A percentile compares a stretch with the other conserved stretches of the same genome.
These are phyloP conservation scores for Neophaeococcomyces mojaviensis DNA, from an alignment of 2,329 filamentous ascomycete species.

Conservation along the genomic window DNA sequence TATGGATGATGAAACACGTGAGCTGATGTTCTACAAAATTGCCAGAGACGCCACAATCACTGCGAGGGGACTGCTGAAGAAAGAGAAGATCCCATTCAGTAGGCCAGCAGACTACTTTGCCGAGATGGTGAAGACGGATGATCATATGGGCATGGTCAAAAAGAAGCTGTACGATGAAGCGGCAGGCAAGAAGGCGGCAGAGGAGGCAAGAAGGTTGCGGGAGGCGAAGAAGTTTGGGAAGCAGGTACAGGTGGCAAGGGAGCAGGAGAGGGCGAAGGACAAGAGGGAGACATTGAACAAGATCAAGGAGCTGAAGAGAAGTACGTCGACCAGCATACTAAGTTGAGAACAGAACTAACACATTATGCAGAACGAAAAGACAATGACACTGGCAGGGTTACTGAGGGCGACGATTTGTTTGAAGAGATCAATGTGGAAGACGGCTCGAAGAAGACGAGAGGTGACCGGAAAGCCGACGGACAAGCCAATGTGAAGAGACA, in stretches of 20 bases:
- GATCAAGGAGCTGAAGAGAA: slow-evolving; percentile 90
- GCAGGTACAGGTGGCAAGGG: slow-evolving; percentile 90
- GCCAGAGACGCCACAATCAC: slow-evolving; percentile 69
- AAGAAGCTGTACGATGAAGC: slow-evolving; percentile 87
- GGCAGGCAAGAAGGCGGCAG: slow-evolving; percentile 80
- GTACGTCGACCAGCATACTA: slow-evolving; percentile 52
- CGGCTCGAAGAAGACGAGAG: slow-evolving; percentile 36
- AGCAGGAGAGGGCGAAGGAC: slow-evolving; percentile 86
- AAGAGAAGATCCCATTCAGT: slow-evolving; percentile 77
- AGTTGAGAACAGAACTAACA: slow-evolving; percentile 7
- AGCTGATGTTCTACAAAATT: slow-evolving; percentile 89
- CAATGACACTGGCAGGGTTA: slow-evolving; percentile 53
- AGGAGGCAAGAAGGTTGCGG: slow-evolving; percentile 82
- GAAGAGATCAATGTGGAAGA: slow-evolving; percentile 41
- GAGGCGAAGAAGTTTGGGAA: slow-evolving; percentile 99
- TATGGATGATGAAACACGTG: slow-evolving; percentile 84
- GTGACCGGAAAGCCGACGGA: slow-evolving; percentile 30
- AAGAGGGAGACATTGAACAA: slow-evolving; percentile 93
- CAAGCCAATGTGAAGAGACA: slow-evolving; percentile 59
- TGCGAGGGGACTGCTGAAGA: slow-evolving; percentile 66
- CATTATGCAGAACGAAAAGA: slow-evolving; percentile 69
- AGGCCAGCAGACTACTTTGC: slow-evolving; percentile 93
- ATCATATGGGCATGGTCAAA: slow-evolving; percentile 97
- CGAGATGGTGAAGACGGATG: slow-evolving; percentile 98
- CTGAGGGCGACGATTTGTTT: slow-evolving; percentile 55